These are phyloP conservation scores for Entonaema liquescens DNA, from an alignment of 495 filamentous ascomycete genomes.

Conservation along the genomic window DNA sequence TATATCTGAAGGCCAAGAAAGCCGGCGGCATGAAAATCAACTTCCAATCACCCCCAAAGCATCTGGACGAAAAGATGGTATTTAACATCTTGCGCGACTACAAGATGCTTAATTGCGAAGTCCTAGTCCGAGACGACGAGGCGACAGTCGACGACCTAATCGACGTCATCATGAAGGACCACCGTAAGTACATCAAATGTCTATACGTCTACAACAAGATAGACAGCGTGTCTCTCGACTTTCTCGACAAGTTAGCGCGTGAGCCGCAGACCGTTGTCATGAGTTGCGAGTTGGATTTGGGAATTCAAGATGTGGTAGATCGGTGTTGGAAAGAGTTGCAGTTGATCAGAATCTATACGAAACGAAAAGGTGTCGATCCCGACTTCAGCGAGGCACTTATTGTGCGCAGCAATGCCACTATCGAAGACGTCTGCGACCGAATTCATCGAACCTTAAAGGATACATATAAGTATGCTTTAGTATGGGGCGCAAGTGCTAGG, in stretches of 20 bases:
- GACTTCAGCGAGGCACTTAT: constrained; percentile 95
- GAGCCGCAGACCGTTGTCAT: constrained; percentile 96
- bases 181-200: constrained; percentile 95
- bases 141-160: constrained; percentile 98
- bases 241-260: constrained; percentile 88
- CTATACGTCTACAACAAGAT: constrained; percentile 99
- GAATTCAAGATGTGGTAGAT: constrained; percentile 95
- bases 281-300: constrained; percentile 96
- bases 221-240: constrained; percentile 92
- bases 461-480: constrained; percentile 97
- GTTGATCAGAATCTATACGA: constrained; percentile 94
- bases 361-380: constrained; percentile 91
- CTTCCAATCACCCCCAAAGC: constrained; percentile 87
- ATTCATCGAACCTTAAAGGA: constrained; percentile 96
- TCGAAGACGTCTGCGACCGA: constrained; percentile 97
- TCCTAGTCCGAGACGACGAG: constrained; percentile 92
- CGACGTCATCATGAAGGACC: constrained; percentile 98
- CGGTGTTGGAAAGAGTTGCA: constrained; percentile 94
- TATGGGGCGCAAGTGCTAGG: constrained; percentile 95
- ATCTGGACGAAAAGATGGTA: constrained; percentile 95
- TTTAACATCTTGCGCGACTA: constrained; percentile 97
- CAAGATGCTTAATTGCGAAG: constrained; percentile 98
- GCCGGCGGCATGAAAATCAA: constrained; percentile 99
- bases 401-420: constrained; percentile 82
- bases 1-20: constrained; percentile 98